Evolutionary conservation across 2,329 filamentous ascomycete species (phyloP), one percentile per base, ranked within the genome.

Genomic region (Monilinia vaccinii-corymbosi): DNA sequence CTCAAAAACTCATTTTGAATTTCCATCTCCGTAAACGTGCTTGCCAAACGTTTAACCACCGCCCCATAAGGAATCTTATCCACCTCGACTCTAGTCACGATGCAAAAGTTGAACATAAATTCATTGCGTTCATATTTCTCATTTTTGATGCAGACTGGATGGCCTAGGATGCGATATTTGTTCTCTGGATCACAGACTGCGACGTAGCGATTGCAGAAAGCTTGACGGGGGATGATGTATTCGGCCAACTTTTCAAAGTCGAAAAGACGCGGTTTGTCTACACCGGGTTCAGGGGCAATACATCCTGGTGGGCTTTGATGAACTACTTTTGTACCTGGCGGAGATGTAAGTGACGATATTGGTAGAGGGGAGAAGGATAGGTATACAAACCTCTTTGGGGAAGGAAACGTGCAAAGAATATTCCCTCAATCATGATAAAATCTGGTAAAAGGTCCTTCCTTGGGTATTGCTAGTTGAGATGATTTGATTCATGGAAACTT

Each of bases 51-150:
- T 65, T 88, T 80, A 58, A 96, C 91, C 36, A 97, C 89, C 64
- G 86, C 86, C 73, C 92, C 90, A 72, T 91, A 96, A 38, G 86
- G 87, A 52, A 83, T 82, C 72, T 88, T 88, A 70, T 95, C 89
- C 4, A 81, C 78, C 38, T 81, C 77, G 60, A 85, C 81, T 55
- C 88, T 82, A 53, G 96, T 79, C 32, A 96, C 87, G 48, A 97
- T 79, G 61, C 91, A 91, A 71, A 97, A 96, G 74, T 97, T 97
- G 82, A 97, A 99, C 71, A 97, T 96, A 78, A 97, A 97, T 74
- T 96, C 90, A 75, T 96, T 96, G 61, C 94, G 87, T 70, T 88
- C 84, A 71, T 97, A 96, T 67, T 87, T 87, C 59, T 85, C 81
- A 65, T 91, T 83, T 56, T 87, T 84, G 71, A 97, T 90, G 71